phyloP scores from a whole-genome alignment of 2,329 filamentous ascomycete genomes.

The Phyllosticta ampelicida region DNA sequence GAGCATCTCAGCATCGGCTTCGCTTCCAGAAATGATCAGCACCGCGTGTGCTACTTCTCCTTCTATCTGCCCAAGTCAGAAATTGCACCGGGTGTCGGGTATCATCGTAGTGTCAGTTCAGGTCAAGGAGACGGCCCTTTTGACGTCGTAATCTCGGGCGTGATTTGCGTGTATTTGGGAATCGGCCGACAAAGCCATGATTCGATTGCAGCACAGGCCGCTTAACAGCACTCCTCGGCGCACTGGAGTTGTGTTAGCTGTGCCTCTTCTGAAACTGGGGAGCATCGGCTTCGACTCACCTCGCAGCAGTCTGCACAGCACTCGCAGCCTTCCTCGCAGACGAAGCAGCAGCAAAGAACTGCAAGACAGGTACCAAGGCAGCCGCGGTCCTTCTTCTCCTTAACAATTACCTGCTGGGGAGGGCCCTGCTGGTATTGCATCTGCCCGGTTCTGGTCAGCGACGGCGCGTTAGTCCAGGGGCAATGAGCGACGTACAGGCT shows the following conservation, averaged over 20 bases:
- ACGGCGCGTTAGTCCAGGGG: background rate
- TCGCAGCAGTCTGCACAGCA: conserved; percentile 52
- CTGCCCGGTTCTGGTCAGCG: conserved; percentile 12
- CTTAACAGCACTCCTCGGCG: conserved; percentile 23
- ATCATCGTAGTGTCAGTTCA: background rate
- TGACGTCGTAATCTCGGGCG: background rate
- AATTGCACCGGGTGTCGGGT: conserved; percentile 1
- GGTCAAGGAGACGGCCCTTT: background rate
- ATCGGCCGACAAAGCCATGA: background rate
- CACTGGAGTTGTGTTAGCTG: conserved; percentile 15
- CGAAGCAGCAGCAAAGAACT: conserved; percentile 51
- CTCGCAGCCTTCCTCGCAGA: conserved; percentile 54
- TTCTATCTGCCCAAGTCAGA: conserved; percentile 4
- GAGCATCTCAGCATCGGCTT: background rate
- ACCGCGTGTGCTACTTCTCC: background rate
- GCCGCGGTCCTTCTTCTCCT: conserved; percentile 39
- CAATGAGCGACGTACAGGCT: background rate
- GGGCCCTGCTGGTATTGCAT: conserved; percentile 43
- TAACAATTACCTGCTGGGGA: conserved; percentile 30
- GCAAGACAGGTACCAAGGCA: conserved; percentile 44
- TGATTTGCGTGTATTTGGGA: background rate
- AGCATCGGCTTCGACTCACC: conserved; percentile 31
- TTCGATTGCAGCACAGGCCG: background rate
- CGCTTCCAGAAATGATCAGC: background rate
- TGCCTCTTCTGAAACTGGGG: conserved; percentile 11